These are phyloP conservation scores for Candida ficus DNA, from an alignment of 805 yeast species.

Conservation along the genomic window DNA sequence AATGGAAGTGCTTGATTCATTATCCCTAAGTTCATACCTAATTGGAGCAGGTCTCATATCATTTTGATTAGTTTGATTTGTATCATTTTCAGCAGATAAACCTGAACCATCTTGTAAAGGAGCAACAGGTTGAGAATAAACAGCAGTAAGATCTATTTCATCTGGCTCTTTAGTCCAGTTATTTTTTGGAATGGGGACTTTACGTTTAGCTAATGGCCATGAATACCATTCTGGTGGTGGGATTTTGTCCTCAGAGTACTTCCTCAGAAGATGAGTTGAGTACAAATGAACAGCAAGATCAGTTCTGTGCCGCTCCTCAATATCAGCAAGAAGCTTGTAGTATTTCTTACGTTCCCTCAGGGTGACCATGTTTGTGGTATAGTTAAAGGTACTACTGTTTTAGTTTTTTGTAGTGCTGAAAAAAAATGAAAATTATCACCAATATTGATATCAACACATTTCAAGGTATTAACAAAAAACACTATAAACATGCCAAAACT, in stretches of 20 bases:
- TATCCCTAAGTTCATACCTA: too few relatives aligned
- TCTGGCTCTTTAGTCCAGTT: background rate
- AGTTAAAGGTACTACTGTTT: too few relatives aligned
- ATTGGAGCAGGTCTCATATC: too few relatives aligned
- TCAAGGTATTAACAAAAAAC: background rate
- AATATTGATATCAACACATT: too few relatives aligned
- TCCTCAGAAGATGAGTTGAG: conserved; percentile 43
- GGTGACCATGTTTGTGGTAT: too few relatives aligned
- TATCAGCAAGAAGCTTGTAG: background rate
- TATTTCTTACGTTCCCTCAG: too few relatives aligned
- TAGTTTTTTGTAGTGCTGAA: too few relatives aligned
- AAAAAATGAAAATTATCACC: background rate
- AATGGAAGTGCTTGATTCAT: too few relatives aligned
- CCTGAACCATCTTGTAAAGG: background rate
- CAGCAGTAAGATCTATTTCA: background rate
- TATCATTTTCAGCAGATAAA: too few relatives aligned
- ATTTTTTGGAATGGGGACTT: background rate
- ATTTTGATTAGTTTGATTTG: too few relatives aligned
- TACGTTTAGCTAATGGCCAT: conserved; percentile 46
- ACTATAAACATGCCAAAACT: conserved; percentile 53
- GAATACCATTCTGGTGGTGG: conserved; percentile 42
- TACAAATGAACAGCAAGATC: conserved; percentile 67
- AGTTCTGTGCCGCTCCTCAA: conserved; percentile 42
- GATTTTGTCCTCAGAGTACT: conserved; percentile 26
- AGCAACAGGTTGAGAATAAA: background rate